Base-by-base conservation (phyloP, 345 rosid species). In the Eucalyptus virginea region DNA sequence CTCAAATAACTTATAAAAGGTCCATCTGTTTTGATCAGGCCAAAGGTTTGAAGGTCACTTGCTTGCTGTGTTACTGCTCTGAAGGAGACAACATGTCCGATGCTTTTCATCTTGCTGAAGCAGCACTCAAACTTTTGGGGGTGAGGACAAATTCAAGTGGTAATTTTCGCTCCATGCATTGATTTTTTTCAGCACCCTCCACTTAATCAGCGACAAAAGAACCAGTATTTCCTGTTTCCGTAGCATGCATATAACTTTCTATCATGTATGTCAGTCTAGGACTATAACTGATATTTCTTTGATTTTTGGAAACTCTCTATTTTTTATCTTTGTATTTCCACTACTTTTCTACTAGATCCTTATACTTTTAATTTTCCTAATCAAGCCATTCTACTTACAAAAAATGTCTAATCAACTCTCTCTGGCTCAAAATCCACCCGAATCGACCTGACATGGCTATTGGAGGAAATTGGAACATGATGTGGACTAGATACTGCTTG, bases 11-110 rank as follows among this genome's bases (percentile, higher is more conserved):
- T 69, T 28, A 30, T 81, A 88, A 47, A 40, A 65, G 87, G 49
- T 88, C 89, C 24, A 24, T 81, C 30, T 56, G 42, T 89, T 87
- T 90, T 88, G 88, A 90, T 90, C 94, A 97, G 98, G 99, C 97
- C 86, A 94, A 92, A 91, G 99, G 98, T 15, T 91, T 98, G 93
- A 95, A 94, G 89, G 97, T 95, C 88, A 96, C 98, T 50, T 97
- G 99, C 92, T 89, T 98, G 89, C 89, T 98, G 86, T 95, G 98
- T 91, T 96, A 98, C 94, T 98, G 99, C 93, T 96, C 98, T 3
- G 99, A 98, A 94, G 99, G 99, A 87, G 99, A 98, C 92, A 98
- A 97, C 91, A 95, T 93, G 88, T 90, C 94, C 62, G 99, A 97
- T 93, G 97, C 97, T 60, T 93, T 95, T 91, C 91, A 94, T 90